Conservation (phyloP, 2,329 filamentous ascomycete genomes). For the Penicillium sp. region DNA sequence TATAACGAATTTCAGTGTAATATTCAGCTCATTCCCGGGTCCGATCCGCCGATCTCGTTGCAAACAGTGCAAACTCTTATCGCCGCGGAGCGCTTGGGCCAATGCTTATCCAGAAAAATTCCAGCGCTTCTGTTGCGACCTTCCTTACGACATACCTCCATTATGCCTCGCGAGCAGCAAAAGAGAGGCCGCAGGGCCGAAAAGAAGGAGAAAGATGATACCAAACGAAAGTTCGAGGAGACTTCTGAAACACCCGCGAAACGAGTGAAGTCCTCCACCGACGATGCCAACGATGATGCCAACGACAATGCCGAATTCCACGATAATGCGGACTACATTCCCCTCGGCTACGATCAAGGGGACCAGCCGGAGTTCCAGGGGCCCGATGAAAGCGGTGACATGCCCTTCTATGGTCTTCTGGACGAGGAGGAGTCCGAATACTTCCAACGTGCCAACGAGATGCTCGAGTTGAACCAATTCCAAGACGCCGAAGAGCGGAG, state of each 20-base stretch:
- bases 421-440: conserved; percentile 94
- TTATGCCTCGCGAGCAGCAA: conserved; percentile 50
- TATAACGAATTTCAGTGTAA: conserved; percentile 12
- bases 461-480: conserved; percentile 89
- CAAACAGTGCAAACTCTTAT: conserved; percentile 35
- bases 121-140: conserved; percentile 15
- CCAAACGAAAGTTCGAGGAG: conserved; percentile 41
- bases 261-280: conserved; percentile 37
- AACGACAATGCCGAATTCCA: conserved; percentile 20
- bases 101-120: conserved; percentile 40
- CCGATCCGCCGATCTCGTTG: conserved; percentile 12
- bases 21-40: background rate
- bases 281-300: conserved; percentile 18
- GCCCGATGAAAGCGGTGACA: conserved; percentile 50
- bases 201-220: conserved; percentile 41
- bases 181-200: conserved; percentile 50
- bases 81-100: conserved; percentile 34
- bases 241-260: conserved; percentile 37
- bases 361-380: conserved; percentile 25
- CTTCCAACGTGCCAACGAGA: conserved; percentile 84
- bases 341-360: conserved; percentile 35
- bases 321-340: conserved; percentile 39
- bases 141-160: conserved; percentile 10
- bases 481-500: conserved; percentile 70
- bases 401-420: conserved; percentile 88